Percentiles rank a stretch among this genome's conserved stretches.
phyloP scores from a whole-genome alignment of 2,329 filamentous ascomycete species.

The Ceratocystis cubensis region DNA sequence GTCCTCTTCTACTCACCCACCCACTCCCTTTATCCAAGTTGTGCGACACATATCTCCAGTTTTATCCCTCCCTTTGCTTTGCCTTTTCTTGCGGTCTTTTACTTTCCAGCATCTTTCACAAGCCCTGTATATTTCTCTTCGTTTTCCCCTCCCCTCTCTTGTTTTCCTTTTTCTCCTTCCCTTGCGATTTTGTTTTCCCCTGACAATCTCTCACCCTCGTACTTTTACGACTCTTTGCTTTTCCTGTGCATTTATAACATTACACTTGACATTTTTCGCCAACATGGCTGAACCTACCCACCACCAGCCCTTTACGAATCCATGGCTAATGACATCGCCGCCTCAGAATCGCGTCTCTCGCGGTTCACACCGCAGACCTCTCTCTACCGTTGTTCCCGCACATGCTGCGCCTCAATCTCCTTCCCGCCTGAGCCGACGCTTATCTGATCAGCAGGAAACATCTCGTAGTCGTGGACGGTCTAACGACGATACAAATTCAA shows the following conservation, averaged over 20 bases:
- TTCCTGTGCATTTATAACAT: neutral
- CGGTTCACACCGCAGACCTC: conserved; percentile 38
- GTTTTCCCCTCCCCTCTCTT: neutral
- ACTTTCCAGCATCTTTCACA: neutral
- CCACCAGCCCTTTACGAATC: conserved; percentile 18
- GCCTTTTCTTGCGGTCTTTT: neutral
- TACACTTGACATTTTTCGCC: neutral
- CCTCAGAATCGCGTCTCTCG: conserved; percentile 19
- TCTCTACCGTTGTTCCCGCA: conserved; percentile 40
- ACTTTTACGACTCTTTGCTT: neutral
- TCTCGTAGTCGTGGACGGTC: conserved; percentile 25
- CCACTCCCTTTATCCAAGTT: neutral
- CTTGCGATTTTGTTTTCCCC: neutral
- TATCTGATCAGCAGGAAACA: conserved; percentile 46
- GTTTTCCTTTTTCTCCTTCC: neutral
- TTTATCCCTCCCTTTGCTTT: conserved; percentile 9
- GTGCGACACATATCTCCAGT: conserved; percentile 4
- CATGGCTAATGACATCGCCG: conserved; percentile 19
- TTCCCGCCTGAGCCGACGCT: conserved; percentile 38
- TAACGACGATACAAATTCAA: conserved; percentile 36
- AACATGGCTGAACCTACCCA: conserved; percentile 20
- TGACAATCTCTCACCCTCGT: conserved; percentile 2
- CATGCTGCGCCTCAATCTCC: conserved; percentile 38
- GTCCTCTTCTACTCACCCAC: neutral
- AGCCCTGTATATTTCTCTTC: neutral